Conservation (phyloP, 2,329 filamentous ascomycete genomes). For the Colletotrichum liriopes region DNA sequence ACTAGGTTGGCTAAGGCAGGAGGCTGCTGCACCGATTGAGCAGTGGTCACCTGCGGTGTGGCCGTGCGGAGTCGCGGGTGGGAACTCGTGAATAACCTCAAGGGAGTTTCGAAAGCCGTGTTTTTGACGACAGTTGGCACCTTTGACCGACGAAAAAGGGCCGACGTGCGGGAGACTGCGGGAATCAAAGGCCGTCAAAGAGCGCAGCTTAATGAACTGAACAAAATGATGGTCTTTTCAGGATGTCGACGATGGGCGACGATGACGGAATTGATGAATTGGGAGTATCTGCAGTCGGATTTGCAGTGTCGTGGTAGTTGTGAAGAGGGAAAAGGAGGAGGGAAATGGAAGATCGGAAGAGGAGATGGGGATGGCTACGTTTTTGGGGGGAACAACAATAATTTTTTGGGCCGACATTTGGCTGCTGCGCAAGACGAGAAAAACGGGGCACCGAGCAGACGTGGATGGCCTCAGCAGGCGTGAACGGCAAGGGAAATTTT, state of each 20-base stretch:
- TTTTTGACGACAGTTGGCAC: slow-evolving; percentile 39
- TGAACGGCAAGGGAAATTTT: slow-evolving; percentile 55
- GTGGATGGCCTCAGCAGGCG: slow-evolving; percentile 42
- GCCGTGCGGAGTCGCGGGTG: slow-evolving; percentile 42
- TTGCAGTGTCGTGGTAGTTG: slow-evolving; percentile 53
- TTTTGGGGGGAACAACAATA: slow-evolving; percentile 63
- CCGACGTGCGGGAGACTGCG: slow-evolving; percentile 45
- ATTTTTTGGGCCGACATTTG: slow-evolving; percentile 56
- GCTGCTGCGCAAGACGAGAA: slow-evolving; percentile 57
- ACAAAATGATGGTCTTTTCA: slow-evolving; percentile 55
- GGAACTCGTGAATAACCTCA: slow-evolving; percentile 48
- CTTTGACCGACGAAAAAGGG: slow-evolving; percentile 45
- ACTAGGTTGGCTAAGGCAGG: slow-evolving; percentile 38
- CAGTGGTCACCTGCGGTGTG: slow-evolving; percentile 41
- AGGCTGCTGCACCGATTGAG: slow-evolving; percentile 35
- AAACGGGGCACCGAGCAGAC: slow-evolving; percentile 62
- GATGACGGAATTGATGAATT: slow-evolving; percentile 59
- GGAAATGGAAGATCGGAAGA: slow-evolving; percentile 50
- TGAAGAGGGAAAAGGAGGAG: slow-evolving; percentile 49
- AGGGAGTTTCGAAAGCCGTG: slow-evolving; percentile 15
- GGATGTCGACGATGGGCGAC: slow-evolving; percentile 50
- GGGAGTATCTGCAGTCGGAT: slow-evolving; percentile 52
- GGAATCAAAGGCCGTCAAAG: slow-evolving; percentile 46
- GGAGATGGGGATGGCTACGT: slow-evolving; percentile 66
- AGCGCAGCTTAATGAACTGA: slow-evolving; percentile 50